Evolutionary conservation across 73 alveolate genomes (phyloP), one percentile per base, ranked within the genome.

Genomic region (Paramecium sexaurelia): DNA sequence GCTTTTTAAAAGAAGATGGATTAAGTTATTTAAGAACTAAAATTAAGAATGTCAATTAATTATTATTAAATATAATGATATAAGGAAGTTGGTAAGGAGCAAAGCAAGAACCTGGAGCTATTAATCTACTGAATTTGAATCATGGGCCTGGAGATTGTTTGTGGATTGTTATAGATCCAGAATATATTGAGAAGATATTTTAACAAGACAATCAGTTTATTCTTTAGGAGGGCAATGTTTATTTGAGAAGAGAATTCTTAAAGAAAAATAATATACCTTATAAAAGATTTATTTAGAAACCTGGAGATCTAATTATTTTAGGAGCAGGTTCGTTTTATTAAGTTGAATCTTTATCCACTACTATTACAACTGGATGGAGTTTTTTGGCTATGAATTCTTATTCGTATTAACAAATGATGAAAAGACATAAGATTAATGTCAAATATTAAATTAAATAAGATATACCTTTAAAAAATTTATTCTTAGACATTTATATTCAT

Each of bases 131-230:
- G 1, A 26, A 61, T 13, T 24, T 61, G 26, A 61, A 61, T 61
- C 47, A 61, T 61, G 83, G 83, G 26, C 83, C 83, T 10, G 83
- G 83, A 22, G 83, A 61, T 11, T 61, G 83, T 61, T 26, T 61
- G n/a, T 61, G 83, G 83, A 26, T 19, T 2, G 43, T 61, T 32
- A 61, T 61, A 2, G 45, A 61, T 61, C 83, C 47, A 26, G 83
- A 61, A 32, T 9, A 61, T 24, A 32, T 61, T 24, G 83, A 61
- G 26, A 26, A 10, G 43, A 13, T 61, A 1, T 26, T 29, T 2
- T 29, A 19, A 13, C 15, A 51, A 17, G 67, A 51, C 3, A 51
- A 3, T 5, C 15, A 51, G 15, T 51, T 51, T 51, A 51, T 51
- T n/a, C 1, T 17, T 5, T 17, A 51, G 11, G 67, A 51, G 17